Evolutionary conservation across 176 grass and related monocot species (phyloP).

Genomic region (Thinopyrum elongatum): DNA sequence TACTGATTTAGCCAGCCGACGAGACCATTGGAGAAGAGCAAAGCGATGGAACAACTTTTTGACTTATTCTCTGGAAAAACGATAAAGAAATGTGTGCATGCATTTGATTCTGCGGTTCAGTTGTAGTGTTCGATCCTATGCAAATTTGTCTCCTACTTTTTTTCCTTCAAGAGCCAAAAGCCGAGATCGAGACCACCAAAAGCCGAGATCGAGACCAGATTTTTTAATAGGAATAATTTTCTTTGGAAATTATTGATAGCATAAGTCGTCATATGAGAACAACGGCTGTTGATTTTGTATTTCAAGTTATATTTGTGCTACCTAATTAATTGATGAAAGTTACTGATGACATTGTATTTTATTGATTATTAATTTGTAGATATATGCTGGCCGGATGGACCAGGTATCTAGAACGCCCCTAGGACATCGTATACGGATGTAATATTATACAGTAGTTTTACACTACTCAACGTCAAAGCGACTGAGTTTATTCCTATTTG

Average conservation of each 20-base stretch:
- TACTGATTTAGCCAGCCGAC: too few species aligned
- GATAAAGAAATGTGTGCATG: conserved; percentile 27
- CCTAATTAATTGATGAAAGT: too few species aligned
- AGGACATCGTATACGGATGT: too few species aligned
- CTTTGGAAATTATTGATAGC: conserved; percentile 13
- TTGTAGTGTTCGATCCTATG: too few species aligned
- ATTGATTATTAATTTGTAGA: too few species aligned
- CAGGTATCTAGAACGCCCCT: too few species aligned
- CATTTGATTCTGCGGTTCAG: conserved; percentile 3
- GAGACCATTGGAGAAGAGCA: conserved; percentile 4
- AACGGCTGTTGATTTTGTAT: conserved; percentile 34
- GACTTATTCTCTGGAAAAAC: conserved; percentile 16
- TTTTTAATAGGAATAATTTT: conserved; percentile 1
- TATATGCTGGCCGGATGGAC: too few species aligned
- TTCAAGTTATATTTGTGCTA: not conserved
- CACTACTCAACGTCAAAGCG: too few species aligned
- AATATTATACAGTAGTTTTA: too few species aligned
- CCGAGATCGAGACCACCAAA: conserved; percentile 12
- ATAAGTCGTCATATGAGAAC: conserved; percentile 36
- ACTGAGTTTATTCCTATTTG: too few species aligned
- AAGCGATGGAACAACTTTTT: conserved; percentile 10
- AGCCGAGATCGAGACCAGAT: conserved; percentile 16
- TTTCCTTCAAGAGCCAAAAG: not conserved
- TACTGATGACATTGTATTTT: too few species aligned
- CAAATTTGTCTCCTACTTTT: not conserved